Evolutionary conservation across 352 stramenopile genomes (phyloP).

Genomic region (Globisporangium nagaii): DNA sequence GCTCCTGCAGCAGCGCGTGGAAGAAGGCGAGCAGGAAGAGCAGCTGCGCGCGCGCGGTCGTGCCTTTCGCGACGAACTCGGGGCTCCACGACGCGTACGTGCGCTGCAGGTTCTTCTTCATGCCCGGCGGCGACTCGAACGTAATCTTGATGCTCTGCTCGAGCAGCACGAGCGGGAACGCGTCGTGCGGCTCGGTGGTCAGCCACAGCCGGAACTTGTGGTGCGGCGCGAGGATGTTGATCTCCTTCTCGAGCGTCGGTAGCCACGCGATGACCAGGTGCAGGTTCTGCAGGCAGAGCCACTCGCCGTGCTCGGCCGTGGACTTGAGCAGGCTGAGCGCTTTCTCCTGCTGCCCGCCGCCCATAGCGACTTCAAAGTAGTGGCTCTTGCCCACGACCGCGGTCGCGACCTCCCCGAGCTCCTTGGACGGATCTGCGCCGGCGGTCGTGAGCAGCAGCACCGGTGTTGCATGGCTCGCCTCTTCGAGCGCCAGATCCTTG

Average conservation of each 20-base stretch:
- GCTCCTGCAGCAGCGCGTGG: slow-evolving; percentile 81
- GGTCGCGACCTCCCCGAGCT: slow-evolving; percentile 90
- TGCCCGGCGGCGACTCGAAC: slow-evolving; percentile 92
- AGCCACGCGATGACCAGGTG: slow-evolving; percentile 94
- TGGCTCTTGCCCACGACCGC: slow-evolving; percentile 78
- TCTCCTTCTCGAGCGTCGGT: slow-evolving; percentile 88
- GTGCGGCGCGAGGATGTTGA: slow-evolving; percentile 65
- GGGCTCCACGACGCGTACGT: slow-evolving; percentile 86
- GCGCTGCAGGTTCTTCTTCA: slow-evolving; percentile 95
- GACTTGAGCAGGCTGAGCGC: slow-evolving; percentile 79
- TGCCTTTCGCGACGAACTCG: slow-evolving; percentile 60
- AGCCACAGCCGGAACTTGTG: slow-evolving; percentile 94
- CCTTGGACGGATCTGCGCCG: slow-evolving; percentile 91
- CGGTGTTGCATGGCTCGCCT: slow-evolving; percentile 71
- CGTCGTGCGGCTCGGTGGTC: slow-evolving; percentile 89
- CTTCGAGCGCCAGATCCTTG: slow-evolving; percentile 56
- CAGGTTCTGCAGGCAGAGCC: slow-evolving; percentile 96
- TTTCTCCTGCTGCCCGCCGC: slow-evolving; percentile 91
- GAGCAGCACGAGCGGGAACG: slow-evolving; percentile 89
- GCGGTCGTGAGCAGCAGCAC: slow-evolving; percentile 91
- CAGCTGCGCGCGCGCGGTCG: slow-evolving; percentile 46
- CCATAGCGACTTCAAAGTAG: slow-evolving; percentile 95
- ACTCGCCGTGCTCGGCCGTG: slow-evolving; percentile 81
- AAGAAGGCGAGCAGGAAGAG: slow-evolving; percentile 90
- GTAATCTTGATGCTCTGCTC: slow-evolving; percentile 93